phyloP scores from a whole-genome alignment of 2,329 filamentous ascomycete species.

The Canariomyces notabilis region DNA sequence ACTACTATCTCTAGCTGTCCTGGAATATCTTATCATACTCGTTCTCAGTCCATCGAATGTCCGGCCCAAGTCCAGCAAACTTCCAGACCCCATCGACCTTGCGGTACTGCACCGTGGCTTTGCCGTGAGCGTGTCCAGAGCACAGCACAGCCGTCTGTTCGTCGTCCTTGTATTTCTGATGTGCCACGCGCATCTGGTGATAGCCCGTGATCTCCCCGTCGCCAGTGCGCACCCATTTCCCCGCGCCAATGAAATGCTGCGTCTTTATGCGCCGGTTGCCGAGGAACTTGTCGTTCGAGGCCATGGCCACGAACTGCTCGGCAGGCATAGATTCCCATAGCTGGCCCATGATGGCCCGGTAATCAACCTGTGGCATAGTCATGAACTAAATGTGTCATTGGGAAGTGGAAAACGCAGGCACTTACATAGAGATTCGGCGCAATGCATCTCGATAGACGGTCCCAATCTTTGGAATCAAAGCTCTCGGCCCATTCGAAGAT shows the following conservation, averaged over 20 bases:
- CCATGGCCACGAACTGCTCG: conserved; percentile 48
- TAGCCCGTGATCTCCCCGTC: conserved; percentile 46
- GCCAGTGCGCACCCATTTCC: conserved; percentile 45
- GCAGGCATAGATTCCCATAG: conserved; percentile 53
- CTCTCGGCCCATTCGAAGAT: conserved; percentile 59
- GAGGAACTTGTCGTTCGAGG: conserved; percentile 47
- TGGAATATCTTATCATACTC: conserved; percentile 44
- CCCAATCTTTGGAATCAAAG: conserved; percentile 62
- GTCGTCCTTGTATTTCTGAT: conserved; percentile 50
- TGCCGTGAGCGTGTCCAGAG: conserved; percentile 53
- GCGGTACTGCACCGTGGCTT: conserved; percentile 50
- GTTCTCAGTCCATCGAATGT: conserved; percentile 51
- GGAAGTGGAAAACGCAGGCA: too few species aligned
- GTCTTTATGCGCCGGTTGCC: conserved; percentile 50
- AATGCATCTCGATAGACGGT: conserved; percentile 49
- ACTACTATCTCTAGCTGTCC: too few species aligned
- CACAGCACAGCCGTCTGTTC: conserved; percentile 40
- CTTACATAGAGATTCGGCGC: too few species aligned
- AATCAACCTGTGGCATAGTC: conserved; percentile 36
- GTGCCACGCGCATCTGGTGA: conserved; percentile 55
- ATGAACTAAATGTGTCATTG: too few species aligned
- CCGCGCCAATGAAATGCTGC: conserved; percentile 52
- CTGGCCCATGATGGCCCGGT: conserved; percentile 42
- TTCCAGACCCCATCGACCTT: conserved; percentile 55
- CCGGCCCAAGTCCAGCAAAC: conserved; percentile 50